Conservation (phyloP, 2,329 filamentous ascomycete genomes). For the Aspergillus sp. region DNA sequence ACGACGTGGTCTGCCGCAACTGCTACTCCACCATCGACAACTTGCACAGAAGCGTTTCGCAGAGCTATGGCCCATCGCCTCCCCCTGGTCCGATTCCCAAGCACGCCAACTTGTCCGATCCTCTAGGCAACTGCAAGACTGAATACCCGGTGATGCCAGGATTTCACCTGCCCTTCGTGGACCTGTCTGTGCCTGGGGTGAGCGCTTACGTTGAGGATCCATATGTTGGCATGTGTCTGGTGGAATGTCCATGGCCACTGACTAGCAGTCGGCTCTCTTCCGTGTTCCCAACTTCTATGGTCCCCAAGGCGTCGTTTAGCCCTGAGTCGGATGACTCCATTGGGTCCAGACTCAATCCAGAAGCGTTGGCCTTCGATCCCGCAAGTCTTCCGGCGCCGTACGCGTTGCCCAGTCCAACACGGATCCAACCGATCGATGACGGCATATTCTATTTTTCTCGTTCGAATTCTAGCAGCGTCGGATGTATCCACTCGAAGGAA, state of each 20-base stretch:
- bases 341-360: background rate
- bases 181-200: too few species aligned
- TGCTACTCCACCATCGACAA: constrained; percentile 19
- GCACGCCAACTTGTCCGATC: too few species aligned
- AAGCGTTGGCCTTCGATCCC: background rate
- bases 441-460: background rate
- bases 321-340: background rate
- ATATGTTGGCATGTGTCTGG: constrained; percentile 15
- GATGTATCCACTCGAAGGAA: too few species aligned
- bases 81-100: background rate
- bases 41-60: constrained; percentile 19
- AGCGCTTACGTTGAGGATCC: too few species aligned
- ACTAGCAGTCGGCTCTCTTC: background rate
- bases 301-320: background rate
- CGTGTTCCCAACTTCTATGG: background rate
- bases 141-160: too few species aligned
- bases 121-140: too few species aligned
- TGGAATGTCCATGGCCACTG: constrained; percentile 1
- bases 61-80: constrained; percentile 7
- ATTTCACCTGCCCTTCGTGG: too few species aligned
- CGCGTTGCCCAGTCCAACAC: background rate
- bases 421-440: background rate
- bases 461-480: too few species aligned
- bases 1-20: constrained; percentile 27
- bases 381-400: background rate